A percentile compares a stretch with the other conserved stretches of the same genome.
phyloP scores from a whole-genome alignment of 2,329 filamentous ascomycete genomes.

The Pseudocercospora fijiensis region DNA sequence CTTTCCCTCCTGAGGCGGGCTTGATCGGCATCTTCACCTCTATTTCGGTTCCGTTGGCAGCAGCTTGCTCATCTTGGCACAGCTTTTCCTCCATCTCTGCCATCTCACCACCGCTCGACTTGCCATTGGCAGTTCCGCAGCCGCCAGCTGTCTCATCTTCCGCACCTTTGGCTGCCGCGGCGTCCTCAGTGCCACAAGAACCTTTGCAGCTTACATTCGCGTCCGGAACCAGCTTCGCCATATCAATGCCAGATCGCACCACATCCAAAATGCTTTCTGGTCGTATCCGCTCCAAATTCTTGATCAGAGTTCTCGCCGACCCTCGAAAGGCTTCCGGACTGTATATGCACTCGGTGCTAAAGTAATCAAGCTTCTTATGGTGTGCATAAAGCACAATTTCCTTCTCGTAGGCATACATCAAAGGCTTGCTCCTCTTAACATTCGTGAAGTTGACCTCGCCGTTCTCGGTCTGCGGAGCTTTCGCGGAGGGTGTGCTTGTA shows the following conservation, averaged over 20 bases:
- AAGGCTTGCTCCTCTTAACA: constrained; percentile 90
- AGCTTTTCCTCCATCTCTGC: constrained; percentile 74
- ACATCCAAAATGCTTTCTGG: constrained; percentile 95
- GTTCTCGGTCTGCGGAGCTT: constrained; percentile 16
- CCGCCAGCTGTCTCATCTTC: constrained; percentile 65
- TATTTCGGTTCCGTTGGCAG: constrained; percentile 57
- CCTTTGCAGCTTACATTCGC: constrained; percentile 50
- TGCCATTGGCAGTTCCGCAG: constrained; percentile 70
- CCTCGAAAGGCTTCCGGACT: constrained; percentile 95
- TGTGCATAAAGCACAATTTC: constrained; percentile 98
- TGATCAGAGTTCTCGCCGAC: constrained; percentile 86
- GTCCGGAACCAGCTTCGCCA: constrained; percentile 78
- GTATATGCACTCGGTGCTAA: constrained; percentile 98
- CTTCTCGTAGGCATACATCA: constrained; percentile 99
- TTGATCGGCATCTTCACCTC: constrained; percentile 54
- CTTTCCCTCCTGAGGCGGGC: constrained; percentile 4
- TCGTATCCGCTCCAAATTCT: constrained; percentile 88
- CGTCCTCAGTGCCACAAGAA: constrained; percentile 43
- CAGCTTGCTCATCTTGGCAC: constrained; percentile 61
- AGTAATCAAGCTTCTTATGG: constrained; percentile 95
- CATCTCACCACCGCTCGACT: constrained; percentile 72
- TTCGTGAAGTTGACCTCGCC: constrained; percentile 64
- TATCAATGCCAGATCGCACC: constrained; percentile 91
- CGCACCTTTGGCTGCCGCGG: constrained; percentile 35
- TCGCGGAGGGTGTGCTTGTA: constrained; percentile 56